These are phyloP conservation scores for Parmales sp. DNA, from an alignment of 108 stramenopile genomes.

Conservation along the genomic window DNA sequence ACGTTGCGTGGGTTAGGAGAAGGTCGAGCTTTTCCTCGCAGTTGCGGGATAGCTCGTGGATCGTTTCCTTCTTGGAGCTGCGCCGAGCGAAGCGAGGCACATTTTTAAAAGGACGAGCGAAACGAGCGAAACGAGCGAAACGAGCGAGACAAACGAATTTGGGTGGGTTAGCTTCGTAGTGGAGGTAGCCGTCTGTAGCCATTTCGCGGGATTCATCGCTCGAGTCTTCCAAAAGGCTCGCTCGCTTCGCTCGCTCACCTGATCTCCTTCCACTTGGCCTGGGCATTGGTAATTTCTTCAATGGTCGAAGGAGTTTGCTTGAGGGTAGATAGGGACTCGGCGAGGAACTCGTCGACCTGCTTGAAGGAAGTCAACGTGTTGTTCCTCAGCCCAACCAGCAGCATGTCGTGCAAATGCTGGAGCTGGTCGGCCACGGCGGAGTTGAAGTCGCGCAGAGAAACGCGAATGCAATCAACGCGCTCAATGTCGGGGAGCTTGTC, in stretches of 20 bases:
- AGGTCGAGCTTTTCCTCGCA: constrained; percentile 29
- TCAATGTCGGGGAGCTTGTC: constrained; percentile 40
- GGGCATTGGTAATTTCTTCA: constrained; percentile 41
- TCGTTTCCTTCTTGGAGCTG: constrained; percentile 12
- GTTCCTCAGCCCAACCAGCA: constrained; percentile 34
- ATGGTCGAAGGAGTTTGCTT: constrained; percentile 31
- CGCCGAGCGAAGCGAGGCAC: no score
- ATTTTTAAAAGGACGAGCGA: no score
- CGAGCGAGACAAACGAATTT: no score
- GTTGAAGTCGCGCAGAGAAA: constrained; percentile 38
- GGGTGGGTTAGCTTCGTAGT: no score
- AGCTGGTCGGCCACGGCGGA: constrained; percentile 36
- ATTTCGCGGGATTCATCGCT: no score
- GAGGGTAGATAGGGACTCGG: constrained; percentile 27
- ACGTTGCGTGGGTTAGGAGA: constrained; percentile 29
- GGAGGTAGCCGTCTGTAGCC: no score
- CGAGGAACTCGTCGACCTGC: constrained; percentile 34
- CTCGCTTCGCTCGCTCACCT: no score
- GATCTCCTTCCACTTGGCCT: constrained; percentile 38
- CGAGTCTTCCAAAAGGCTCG: no score
- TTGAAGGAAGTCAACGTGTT: constrained; percentile 25
- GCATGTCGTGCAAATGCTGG: constrained; percentile 32
- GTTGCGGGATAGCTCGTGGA: constrained; percentile 8
- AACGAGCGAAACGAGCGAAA: no score
- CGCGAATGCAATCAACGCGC: constrained; percentile 44